These are phyloP conservation scores for Chrysophaeum taylorii DNA, from an alignment of 352 stramenopile genomes.

Conservation along the genomic window DNA sequence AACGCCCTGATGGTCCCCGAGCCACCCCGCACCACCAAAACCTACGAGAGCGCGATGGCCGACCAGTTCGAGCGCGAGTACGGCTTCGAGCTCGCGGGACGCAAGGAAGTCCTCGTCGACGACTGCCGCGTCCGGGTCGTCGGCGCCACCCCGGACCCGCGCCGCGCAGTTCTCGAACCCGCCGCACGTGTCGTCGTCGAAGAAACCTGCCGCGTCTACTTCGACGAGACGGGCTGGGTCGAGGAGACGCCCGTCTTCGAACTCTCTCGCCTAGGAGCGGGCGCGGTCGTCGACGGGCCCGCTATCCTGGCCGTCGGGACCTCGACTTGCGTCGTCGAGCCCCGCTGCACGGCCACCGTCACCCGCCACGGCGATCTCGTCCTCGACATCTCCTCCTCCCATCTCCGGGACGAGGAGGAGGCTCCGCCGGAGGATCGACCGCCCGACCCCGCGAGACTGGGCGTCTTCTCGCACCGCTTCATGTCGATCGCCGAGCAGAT, in stretches of 20 bases:
- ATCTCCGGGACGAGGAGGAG: conserved; percentile 22
- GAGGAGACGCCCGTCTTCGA: no score
- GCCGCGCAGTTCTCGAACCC: conserved; percentile 27
- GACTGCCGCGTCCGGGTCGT: conserved; percentile 91
- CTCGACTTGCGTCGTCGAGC: conserved; percentile 93
- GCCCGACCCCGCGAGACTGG: no score
- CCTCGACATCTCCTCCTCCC: conserved; percentile 63
- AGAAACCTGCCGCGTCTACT: conserved; percentile 71
- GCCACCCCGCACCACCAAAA: conserved; percentile 30
- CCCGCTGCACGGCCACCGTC: conserved; percentile 80
- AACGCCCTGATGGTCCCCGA: conserved; percentile 86
- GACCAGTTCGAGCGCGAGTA: conserved; percentile 90
- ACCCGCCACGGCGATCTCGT: conserved; percentile 86
- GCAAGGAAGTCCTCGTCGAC: conserved; percentile 81
- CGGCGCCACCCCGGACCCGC: conserved; percentile 42
- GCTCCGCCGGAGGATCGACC: conserved; percentile 62
- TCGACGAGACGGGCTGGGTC: conserved; percentile 58
- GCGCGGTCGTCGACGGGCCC: no score
- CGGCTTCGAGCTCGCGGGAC: conserved; percentile 86
- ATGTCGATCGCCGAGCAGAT: conserved; percentile 99
- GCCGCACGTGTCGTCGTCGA: conserved; percentile 52
- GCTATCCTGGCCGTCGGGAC: conserved; percentile 95
- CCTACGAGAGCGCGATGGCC: conserved; percentile 75
- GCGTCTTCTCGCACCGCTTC: conserved; percentile 87
- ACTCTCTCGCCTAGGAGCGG: no score